Conservation (phyloP, 805 yeast species). For the Wickerhamiella qilinensis region DNA sequence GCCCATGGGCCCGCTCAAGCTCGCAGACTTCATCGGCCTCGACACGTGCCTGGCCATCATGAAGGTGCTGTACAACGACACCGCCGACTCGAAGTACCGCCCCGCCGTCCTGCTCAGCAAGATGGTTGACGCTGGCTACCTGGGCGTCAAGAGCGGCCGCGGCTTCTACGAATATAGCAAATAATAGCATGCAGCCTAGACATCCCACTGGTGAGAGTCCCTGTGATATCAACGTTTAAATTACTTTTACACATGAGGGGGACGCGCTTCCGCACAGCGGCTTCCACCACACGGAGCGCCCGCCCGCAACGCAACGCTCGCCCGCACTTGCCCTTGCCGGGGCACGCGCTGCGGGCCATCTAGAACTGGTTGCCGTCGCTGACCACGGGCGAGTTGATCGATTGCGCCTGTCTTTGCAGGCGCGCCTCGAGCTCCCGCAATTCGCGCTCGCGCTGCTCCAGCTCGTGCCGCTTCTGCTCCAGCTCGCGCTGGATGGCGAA, state of each 20-base stretch:
- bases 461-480: conserved; percentile 62
- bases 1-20: conserved; percentile 31
- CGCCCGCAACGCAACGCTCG: no score
- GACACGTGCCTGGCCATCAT: conserved; percentile 29
- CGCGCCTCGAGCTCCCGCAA: conserved; percentile 66
- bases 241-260: no score
- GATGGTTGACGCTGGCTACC: conserved; percentile 28
- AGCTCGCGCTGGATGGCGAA: conserved; percentile 80
- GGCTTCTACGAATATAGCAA: conserved; percentile 26
- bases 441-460: conserved; percentile 71
- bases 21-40: conserved; percentile 30
- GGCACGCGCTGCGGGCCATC: no score
- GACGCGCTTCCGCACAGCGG: no score
- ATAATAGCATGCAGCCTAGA: no score
- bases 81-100: conserved; percentile 28
- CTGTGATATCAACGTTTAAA: no score
- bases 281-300: no score
- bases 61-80: conserved; percentile 25
- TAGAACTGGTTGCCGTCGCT: background rate
- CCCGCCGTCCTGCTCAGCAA: conserved; percentile 24
- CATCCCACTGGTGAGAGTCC: no score
- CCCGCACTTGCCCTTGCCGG: no score
- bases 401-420: conserved; percentile 37
- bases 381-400: conserved; percentile 5
- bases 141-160: conserved; percentile 26